Evolutionary conservation across 1,284 basidiomycete genomes (phyloP).

Genomic region (Apiotrichum siamense): DNA sequence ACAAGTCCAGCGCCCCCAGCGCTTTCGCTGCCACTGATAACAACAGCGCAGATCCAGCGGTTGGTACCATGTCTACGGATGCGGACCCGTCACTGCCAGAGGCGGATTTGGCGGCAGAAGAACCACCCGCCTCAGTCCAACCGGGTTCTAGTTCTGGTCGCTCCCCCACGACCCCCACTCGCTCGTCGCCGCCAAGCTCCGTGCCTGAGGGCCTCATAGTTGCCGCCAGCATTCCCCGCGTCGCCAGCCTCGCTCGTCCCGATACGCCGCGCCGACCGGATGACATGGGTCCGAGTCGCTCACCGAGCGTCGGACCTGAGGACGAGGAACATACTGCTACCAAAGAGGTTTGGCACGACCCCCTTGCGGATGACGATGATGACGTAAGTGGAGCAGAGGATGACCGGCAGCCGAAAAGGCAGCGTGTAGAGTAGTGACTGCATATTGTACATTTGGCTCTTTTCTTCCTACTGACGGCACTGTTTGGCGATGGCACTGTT

Average conservation of each 20-base stretch:
- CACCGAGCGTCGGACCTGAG: slow-evolving; percentile 8
- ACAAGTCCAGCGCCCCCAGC: background rate
- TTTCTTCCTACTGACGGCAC: background rate
- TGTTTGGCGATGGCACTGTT: background rate
- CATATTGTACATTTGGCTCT: background rate
- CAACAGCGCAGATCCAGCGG: too few species aligned
- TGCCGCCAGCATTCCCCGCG: too few species aligned
- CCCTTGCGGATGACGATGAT: slow-evolving; percentile 8
- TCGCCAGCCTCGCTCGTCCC: background rate
- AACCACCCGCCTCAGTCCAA: too few species aligned
- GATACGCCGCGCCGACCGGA: background rate
- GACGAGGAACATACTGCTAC: slow-evolving; percentile 8
- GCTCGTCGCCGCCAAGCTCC: too few species aligned
- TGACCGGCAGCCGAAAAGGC: background rate
- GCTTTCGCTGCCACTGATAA: background rate
- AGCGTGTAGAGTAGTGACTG: background rate
- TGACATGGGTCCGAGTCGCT: slow-evolving; percentile 5
- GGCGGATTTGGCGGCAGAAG: too few species aligned
- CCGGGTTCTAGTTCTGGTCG: too few species aligned
- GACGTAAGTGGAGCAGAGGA: slow-evolving; percentile 4
- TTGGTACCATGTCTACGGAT: too few species aligned
- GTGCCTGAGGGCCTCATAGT: too few species aligned
- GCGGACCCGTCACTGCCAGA: too few species aligned
- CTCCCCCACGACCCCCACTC: too few species aligned
- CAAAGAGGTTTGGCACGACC: slow-evolving; percentile 9